These are phyloP conservation scores for Cucurbita argyrosperma DNA, from an alignment of 306 rosid species.

Conservation along the genomic window DNA sequence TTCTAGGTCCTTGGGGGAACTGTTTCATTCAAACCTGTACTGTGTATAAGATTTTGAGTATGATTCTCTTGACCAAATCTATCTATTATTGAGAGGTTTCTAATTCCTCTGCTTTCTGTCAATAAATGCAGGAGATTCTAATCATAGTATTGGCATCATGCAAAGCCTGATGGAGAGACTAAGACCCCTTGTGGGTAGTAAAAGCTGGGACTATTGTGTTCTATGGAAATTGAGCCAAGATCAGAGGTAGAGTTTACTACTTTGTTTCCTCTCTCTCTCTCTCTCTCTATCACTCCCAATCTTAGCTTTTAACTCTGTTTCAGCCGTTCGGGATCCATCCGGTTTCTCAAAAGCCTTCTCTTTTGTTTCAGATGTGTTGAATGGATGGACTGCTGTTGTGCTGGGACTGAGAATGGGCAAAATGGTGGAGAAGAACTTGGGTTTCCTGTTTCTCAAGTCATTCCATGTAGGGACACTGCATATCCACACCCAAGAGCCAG, in stretches of 20 bases:
- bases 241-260: slow-evolving; percentile 37
- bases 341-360: slow-evolving; percentile 2
- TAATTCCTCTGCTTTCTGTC: slow-evolving; percentile 4
- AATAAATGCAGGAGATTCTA: slow-evolving; percentile 38
- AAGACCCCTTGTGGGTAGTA: slow-evolving; percentile 58
- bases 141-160: slow-evolving; percentile 18
- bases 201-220: slow-evolving; percentile 83
- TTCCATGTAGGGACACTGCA: slow-evolving; percentile 59
- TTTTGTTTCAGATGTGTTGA: slow-evolving; percentile 47
- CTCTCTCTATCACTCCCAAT: neutral
- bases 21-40: neutral
- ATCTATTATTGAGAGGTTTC: slow-evolving; percentile 11
- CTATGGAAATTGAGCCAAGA: slow-evolving; percentile 67
- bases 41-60: neutral
- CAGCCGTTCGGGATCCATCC: neutral
- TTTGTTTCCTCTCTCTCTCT: neutral
- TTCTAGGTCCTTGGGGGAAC: neutral
- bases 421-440: slow-evolving; percentile 45
- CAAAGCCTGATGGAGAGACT: slow-evolving; percentile 52
- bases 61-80: slow-evolving; percentile 4
- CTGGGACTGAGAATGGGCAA: slow-evolving; percentile 42
- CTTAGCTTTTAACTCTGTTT: neutral
- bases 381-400: slow-evolving; percentile 74
- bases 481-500: slow-evolving; percentile 48
- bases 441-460: slow-evolving; percentile 38